Evolutionary conservation across 208 protist species (phyloP), one percentile per base, ranked within the genome.

Genomic region (Crithidia expoeki): DNA sequence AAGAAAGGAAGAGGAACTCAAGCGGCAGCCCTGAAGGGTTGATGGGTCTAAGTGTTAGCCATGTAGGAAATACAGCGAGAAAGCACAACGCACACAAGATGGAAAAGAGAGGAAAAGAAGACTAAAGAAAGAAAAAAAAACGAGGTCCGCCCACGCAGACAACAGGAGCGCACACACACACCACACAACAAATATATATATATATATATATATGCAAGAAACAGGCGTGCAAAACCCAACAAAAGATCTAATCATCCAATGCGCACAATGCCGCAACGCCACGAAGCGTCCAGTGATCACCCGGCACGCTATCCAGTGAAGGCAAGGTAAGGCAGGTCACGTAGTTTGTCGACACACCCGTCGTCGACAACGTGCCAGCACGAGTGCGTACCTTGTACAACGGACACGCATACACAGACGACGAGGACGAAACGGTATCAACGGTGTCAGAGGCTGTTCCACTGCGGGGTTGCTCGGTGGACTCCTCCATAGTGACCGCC

Each of bases 311-410:
- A 51, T 86, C 42, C 14, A 86, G 64, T 9, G 91, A 89, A 7
- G 81, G 86, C 21, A 98, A 65, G 25, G 86, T 75, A 6, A 98
- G 64, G 23, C 80, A 80, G 36, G 95, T 84, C 19, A 98, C 89
- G 74, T 87, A 96, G 75, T 98, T 98, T 12, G 91, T 96, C 44
- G 90, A 96, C 12, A 97, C 78, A 59, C 93, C 93, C 3, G 93
- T 97, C 1, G 93, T 97, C 14, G 91, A 96, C 19, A 97, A 76
- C 19, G 86, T 85, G 57, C 94, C 95, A 0, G 93, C 92, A 50
- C 96, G 80, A 3, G 83, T 83, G 68, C 86, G 90, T n/a, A 94
- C 91, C 77, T 98, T 97, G 80, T 98, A 98, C 77, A 97, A 74
- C 2, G 96, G 96, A 47, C 92, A 97, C 57, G 83, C 88, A 69